Percentiles rank a stretch among this genome's conserved stretches.
phyloP scores from a whole-genome alignment of 805 yeast species.

The Lipomyces orientalis region DNA sequence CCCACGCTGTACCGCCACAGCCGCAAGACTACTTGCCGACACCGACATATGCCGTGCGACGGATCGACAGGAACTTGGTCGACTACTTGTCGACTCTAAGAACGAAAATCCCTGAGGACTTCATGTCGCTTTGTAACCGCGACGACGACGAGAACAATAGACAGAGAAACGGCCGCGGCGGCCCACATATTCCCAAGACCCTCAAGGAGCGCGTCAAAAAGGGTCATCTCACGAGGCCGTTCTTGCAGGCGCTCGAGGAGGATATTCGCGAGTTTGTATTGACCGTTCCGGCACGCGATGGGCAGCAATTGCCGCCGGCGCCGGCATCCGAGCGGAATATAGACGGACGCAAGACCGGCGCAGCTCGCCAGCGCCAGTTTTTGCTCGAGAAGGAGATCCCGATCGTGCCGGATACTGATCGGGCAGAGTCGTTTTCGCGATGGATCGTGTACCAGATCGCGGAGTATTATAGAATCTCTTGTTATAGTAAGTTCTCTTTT shows the following conservation, averaged over 20 bases:
- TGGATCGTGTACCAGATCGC: slow-evolving; percentile 37
- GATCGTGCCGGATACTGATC: slow-evolving; percentile 25
- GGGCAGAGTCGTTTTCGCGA: slow-evolving; percentile 32
- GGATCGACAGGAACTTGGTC: slow-evolving; percentile 25
- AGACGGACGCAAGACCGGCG: neutral
- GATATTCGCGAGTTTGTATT: slow-evolving; percentile 28
- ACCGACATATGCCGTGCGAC: slow-evolving; percentile 31
- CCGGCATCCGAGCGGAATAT: neutral
- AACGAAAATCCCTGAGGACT: slow-evolving; percentile 22
- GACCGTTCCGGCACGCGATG: neutral
- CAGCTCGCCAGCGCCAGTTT: slow-evolving; percentile 5
- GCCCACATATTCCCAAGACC: slow-evolving; percentile 18
- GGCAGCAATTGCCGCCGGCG: slow-evolving; percentile 13
- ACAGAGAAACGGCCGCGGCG: neutral
- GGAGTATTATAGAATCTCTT: slow-evolving; percentile 25
- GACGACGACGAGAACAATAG: neutral
- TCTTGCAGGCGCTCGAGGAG: slow-evolving; percentile 27
- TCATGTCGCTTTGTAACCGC: slow-evolving; percentile 1
- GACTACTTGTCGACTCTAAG: slow-evolving; percentile 21
- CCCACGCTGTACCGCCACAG: slow-evolving; percentile 35
- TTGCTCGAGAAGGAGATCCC: slow-evolving; percentile 28
- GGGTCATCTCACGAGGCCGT: slow-evolving; percentile 36
- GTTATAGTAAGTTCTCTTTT: slow-evolving; percentile 30
- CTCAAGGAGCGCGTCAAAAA: slow-evolving; percentile 33
- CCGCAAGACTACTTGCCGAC: slow-evolving; percentile 30